A percentile compares a stretch with the other conserved stretches of the same genome.
phyloP scores from a whole-genome alignment of 305 asterid species.

The Solanum hybrid region DNA sequence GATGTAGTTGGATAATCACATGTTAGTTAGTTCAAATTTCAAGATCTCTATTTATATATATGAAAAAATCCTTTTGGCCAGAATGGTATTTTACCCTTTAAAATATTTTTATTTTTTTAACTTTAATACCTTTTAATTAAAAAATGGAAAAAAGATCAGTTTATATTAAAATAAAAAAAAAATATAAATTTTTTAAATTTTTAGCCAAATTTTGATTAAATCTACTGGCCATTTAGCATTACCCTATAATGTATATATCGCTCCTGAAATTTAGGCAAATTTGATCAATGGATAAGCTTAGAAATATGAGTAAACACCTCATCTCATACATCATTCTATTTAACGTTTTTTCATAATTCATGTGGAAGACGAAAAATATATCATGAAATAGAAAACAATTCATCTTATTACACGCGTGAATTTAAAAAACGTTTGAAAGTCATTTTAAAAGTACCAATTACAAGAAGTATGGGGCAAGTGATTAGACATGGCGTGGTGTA shows the following conservation, averaged over 20 bases:
- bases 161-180: too few relatives aligned
- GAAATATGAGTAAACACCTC: background rate
- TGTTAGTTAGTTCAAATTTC: background rate
- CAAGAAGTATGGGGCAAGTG: background rate
- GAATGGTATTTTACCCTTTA: too few relatives aligned
- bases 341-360: background rate
- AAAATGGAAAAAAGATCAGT: too few relatives aligned
- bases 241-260: background rate
- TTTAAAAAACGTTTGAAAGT: background rate
- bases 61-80: too few relatives aligned
- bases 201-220: too few relatives aligned
- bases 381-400: background rate
- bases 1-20: background rate
- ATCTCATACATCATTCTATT: background rate
- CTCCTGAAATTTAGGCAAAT: background rate
- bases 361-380: background rate
- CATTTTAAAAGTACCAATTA: background rate
- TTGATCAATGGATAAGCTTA: background rate
- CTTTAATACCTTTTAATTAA: too few relatives aligned
- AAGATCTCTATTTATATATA: background rate
- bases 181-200: too few relatives aligned
- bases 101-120: too few relatives aligned
- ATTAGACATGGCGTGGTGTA: background rate
- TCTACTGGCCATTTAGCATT: too few relatives aligned
- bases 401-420: background rate